These are phyloP conservation scores for Cryptococcus sp. DNA, from an alignment of 1,284 basidiomycete species.

Conservation along the genomic window DNA sequence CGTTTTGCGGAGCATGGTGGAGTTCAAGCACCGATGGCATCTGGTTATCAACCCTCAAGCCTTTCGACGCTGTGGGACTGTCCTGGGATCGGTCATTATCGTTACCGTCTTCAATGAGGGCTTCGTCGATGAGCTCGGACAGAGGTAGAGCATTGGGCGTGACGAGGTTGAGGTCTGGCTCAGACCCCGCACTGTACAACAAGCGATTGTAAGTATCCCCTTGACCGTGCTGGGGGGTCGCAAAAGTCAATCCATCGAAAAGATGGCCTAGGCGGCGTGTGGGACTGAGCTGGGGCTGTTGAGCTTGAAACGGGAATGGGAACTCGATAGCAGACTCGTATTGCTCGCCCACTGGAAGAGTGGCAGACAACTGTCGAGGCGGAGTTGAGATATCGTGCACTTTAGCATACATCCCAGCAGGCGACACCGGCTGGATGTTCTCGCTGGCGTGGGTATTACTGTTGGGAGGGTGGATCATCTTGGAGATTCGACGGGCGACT, in stretches of 20 bases:
- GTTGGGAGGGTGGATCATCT: slow-evolving; percentile 59
- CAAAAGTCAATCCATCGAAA: slow-evolving; percentile 14
- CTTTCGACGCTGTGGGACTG: not conserved
- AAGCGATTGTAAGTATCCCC: slow-evolving; percentile 8
- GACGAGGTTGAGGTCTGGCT: slow-evolving; percentile 11
- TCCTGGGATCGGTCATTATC: not conserved
- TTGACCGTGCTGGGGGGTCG: slow-evolving; percentile 5
- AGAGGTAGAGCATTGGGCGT: slow-evolving; percentile 11
- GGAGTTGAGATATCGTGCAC: slow-evolving; percentile 9
- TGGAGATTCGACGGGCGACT: slow-evolving; percentile 6
- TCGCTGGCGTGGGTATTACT: too few relatives aligned
- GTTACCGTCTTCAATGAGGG: slow-evolving; percentile 11
- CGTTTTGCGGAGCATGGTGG: not conserved
- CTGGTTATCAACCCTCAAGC: not conserved
- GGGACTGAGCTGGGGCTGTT: slow-evolving; percentile 6
- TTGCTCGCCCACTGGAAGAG: not conserved
- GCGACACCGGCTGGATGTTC: slow-evolving; percentile 6
- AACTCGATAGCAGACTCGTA: slow-evolving; percentile 12
- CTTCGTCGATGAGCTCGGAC: slow-evolving; percentile 14
- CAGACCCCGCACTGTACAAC: slow-evolving; percentile 15
- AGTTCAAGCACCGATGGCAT: not conserved
- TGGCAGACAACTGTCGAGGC: slow-evolving; percentile 1
- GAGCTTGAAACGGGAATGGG: slow-evolving; percentile 10
- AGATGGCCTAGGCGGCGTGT: slow-evolving; percentile 12
- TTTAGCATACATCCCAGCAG: not conserved